Percentiles rank a stretch among this genome's conserved stretches.
Conservation (phyloP, 2,329 filamentous ascomycete genomes). For the Aspergillus pseudoterreus region DNA sequence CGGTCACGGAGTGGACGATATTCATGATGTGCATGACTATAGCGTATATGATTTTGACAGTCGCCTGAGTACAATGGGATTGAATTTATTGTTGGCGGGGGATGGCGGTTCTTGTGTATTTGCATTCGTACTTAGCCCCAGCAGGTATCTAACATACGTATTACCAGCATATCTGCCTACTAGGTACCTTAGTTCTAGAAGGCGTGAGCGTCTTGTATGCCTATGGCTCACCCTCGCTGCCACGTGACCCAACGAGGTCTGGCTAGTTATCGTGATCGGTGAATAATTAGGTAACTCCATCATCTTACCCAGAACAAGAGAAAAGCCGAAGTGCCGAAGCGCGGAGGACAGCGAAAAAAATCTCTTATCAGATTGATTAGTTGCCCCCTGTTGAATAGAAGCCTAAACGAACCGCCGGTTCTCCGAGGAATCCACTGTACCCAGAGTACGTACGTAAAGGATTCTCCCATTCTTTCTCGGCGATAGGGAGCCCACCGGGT, state of each 20-base stretch:
- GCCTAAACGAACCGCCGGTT: neutral
- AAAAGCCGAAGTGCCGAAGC: neutral
- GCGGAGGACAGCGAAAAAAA: neutral
- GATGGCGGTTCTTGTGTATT: no score
- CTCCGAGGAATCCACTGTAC: neutral
- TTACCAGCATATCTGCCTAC: no score
- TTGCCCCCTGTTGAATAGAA: neutral
- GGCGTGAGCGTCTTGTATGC: no score
- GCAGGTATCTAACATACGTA: no score
- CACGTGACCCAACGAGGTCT: no score
- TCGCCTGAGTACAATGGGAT: neutral
- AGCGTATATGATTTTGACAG: slow-evolving; percentile 15
- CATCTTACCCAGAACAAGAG: neutral
- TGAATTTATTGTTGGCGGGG: no score
- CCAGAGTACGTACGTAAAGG: neutral
- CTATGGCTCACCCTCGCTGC: no score
- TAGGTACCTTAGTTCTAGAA: no score
- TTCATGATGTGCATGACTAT: slow-evolving; percentile 25
- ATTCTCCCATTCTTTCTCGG: no score
- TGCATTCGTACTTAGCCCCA: no score
- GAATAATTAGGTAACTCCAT: neutral
- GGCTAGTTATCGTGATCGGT: no score
- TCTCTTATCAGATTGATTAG: neutral
- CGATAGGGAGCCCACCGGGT: no score
- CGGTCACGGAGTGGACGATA: neutral